These are phyloP conservation scores for Agarophyton chilense DNA, from an alignment of 23 red algal genomes.

Conservation along the genomic window DNA sequence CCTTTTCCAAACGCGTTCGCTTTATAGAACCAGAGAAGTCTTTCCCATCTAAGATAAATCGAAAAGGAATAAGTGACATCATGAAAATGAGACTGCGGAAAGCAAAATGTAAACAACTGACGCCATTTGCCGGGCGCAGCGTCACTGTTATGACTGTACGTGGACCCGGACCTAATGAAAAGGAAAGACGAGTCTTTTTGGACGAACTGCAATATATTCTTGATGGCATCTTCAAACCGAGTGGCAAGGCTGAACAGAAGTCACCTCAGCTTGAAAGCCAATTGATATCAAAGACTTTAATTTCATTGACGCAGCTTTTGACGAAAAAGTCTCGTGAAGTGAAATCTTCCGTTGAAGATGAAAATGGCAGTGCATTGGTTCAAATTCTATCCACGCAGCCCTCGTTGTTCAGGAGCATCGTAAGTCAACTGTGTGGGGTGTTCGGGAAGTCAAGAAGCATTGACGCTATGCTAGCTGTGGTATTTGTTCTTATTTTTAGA, in stretches of 20 bases:
- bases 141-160: not conserved
- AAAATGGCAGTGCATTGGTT: conserved; percentile 17
- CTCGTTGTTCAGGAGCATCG: conserved; percentile 27
- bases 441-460: conserved; percentile 40
- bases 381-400: conserved; percentile 41
- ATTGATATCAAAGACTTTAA: conserved; percentile 35
- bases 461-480: conserved; percentile 34
- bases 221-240: conserved; percentile 65
- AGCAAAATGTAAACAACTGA: not conserved
- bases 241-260: not conserved
- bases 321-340: conserved; percentile 12
- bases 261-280: conserved; percentile 6
- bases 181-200: conserved; percentile 20
- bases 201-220: conserved; percentile 71
- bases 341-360: not conserved
- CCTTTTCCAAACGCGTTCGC: conserved; percentile 41
- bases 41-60: not conserved
- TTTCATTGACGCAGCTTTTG: conserved; percentile 23
- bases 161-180: conserved; percentile 38
- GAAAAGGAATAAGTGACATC: not conserved
- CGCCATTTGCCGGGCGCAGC: not conserved
- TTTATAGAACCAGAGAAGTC: conserved; percentile 8
- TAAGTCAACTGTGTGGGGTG: conserved; percentile 20
- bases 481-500: conserved; percentile 64
- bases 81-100: conserved; percentile 9